These are phyloP conservation scores for Acanthamoeba castellanii DNA, from an alignment of 208 protist genomes.

Conservation along the genomic window DNA sequence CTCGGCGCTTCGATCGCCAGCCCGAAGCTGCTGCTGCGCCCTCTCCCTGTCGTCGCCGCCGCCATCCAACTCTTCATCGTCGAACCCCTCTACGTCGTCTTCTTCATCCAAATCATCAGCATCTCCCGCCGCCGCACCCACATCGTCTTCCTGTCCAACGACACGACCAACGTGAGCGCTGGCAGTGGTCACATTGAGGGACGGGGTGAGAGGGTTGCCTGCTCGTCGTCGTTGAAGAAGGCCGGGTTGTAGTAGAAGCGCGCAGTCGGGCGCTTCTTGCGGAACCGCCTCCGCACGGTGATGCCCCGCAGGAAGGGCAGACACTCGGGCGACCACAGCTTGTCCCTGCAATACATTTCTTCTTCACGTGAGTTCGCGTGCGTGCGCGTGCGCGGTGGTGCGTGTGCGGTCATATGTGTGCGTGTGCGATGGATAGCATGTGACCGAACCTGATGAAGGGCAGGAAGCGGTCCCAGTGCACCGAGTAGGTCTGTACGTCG, in stretches of 20 bases:
- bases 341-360: constrained; percentile 10
- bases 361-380: no score
- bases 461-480: constrained; percentile 10
- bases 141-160: no score
- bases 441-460: background rate
- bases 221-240: background rate
- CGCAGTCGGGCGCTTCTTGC: background rate
- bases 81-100: background rate
- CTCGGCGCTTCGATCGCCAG: background rate
- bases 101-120: background rate
- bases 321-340: background rate
- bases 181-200: no score
- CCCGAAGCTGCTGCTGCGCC: background rate
- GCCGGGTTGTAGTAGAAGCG: background rate
- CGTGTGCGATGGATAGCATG: background rate
- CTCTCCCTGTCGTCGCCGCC: background rate
- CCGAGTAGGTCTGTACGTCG: constrained; percentile 44
- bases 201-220: no score
- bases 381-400: background rate
- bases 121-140: background rate
- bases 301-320: constrained; percentile 34
- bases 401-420: no score
- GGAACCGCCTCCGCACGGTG: background rate
- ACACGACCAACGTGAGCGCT: no score
- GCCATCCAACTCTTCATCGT: background rate